A percentile compares a stretch with the other conserved stretches of the same genome.
phyloP scores from a whole-genome alignment of 1,139 yeast species.

The Pichia sp. region DNA sequence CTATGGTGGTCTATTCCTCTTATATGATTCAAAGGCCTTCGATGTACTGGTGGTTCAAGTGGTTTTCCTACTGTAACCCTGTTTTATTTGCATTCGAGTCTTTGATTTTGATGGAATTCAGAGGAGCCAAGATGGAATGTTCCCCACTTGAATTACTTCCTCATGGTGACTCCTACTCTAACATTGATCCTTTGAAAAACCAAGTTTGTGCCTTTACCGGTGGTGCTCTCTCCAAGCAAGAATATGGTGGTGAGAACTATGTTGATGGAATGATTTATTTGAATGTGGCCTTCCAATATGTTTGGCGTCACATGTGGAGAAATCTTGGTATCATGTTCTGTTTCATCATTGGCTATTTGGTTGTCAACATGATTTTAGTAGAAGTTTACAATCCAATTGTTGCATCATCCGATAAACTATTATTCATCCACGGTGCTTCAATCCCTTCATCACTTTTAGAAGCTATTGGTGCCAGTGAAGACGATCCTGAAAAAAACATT shows the following conservation, averaged over 20 bases:
- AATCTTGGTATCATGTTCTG: constrained; percentile 46
- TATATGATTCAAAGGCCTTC: constrained; percentile 54
- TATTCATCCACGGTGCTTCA: constrained; percentile 23
- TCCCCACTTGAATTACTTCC: constrained; percentile 42
- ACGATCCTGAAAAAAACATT: constrained; percentile 2
- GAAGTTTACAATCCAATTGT: constrained; percentile 31
- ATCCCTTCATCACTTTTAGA: constrained; percentile 13
- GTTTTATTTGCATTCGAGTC: constrained; percentile 54
- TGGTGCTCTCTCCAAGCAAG: constrained; percentile 35
- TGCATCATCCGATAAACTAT: constrained; percentile 24
- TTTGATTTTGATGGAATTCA: constrained; percentile 51
- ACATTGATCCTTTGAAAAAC: constrained; percentile 34
- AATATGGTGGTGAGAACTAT: constrained; percentile 39
- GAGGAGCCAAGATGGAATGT: constrained; percentile 51
- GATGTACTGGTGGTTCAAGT: constrained; percentile 62
- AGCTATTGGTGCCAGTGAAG: constrained; percentile 9
- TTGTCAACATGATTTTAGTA: constrained; percentile 32
- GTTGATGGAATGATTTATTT: constrained; percentile 46
- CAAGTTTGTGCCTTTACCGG: constrained; percentile 51
- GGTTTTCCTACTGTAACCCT: constrained; percentile 58
- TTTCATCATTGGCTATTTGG: constrained; percentile 40
- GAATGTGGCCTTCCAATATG: constrained; percentile 36
- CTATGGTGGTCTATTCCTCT: constrained; percentile 47
- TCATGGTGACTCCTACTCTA: constrained; percentile 44
- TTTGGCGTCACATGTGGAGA: constrained; percentile 45